A percentile compares a stretch with the other conserved stretches of the same genome.
phyloP scores from a whole-genome alignment of 2,329 filamentous ascomycete species.

The Ceratocystis variospora region DNA sequence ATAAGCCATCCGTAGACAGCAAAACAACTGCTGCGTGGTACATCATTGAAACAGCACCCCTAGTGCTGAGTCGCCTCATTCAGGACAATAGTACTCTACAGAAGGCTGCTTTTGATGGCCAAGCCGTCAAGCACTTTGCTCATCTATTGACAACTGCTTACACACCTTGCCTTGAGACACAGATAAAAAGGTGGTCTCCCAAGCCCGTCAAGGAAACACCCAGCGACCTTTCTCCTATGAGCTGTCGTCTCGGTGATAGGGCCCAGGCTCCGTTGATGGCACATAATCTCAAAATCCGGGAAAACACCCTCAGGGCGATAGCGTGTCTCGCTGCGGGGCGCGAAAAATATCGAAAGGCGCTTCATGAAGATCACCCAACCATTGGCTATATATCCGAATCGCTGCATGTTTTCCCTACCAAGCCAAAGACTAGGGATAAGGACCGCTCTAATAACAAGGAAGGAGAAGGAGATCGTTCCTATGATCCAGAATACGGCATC shows the following conservation, averaged over 20 bases:
- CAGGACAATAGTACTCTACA: constrained; percentile 68
- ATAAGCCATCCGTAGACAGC: background rate
- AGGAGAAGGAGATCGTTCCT: background rate
- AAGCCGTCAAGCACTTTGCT: constrained; percentile 34
- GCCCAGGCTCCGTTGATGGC: constrained; percentile 46
- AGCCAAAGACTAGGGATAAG: constrained; percentile 35
- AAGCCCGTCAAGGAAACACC: constrained; percentile 27
- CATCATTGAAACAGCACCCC: constrained; percentile 57
- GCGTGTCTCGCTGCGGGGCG: constrained; percentile 70
- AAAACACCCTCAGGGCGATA: constrained; percentile 62
- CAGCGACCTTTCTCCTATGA: constrained; percentile 25
- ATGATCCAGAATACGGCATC: constrained; percentile 42
- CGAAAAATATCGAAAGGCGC: constrained; percentile 67
- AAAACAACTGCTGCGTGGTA: constrained; percentile 30
- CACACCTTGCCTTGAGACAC: constrained; percentile 29
- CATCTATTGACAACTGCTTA: constrained; percentile 40
- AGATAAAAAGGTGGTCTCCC: constrained; percentile 30
- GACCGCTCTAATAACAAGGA: constrained; percentile 28
- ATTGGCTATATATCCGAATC: constrained; percentile 74
- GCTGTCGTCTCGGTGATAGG: constrained; percentile 42
- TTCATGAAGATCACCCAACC: constrained; percentile 63
- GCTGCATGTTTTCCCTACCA: constrained; percentile 43
- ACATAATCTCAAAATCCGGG: constrained; percentile 63
- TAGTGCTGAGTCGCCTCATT: constrained; percentile 64
- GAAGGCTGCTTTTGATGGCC: constrained; percentile 60